Evolutionary conservation across 192 early-diverging fungal species (phyloP), one percentile per base, ranked within the genome.

Genomic region (Coemansia javaensis): DNA sequence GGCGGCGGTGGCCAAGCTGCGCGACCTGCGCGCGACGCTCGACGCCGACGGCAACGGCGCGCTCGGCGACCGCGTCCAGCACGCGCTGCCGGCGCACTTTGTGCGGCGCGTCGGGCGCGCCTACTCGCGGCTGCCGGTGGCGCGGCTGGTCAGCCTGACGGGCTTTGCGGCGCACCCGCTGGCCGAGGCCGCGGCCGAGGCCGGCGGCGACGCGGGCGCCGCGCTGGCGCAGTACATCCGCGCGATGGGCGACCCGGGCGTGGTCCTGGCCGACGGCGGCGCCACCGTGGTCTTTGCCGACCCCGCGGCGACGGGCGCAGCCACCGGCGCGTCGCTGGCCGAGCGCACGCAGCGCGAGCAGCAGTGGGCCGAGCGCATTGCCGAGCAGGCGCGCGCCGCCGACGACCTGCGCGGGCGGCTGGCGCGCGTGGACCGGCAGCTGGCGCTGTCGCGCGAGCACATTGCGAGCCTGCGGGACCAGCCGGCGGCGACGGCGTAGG

Each of bases 361-460:
- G 15, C 53, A 44, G 49, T 64, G 63, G 63, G 27, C 54, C 3
- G 41, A 15, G 21, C 30, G 25, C 13, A 35, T 74, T 5, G 35
- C 44, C 18, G n/a, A 5, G 0, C 52, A 58, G 47, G 59, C 47
- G 9, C 13, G 18, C 0, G 53, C 62, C 34, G 47, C 55, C 15
- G 34, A 53, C 5, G 44, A 13, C 27, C 50, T 74, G 30, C 41
- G 44, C 12, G 11, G 34, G 14, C 41, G 47, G 7, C 41, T 74
- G 25, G 36, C 27, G 32, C 37, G 44, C 12, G 28, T 66, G 25
- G 70, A 74, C 51, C 52, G 48, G 6, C 70, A 66, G 31, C 43
- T 74, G 31, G 70, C 70, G 7, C 47, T 66, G 36, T 55, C 70
- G 13, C 48, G 37, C 31, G 70, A 74, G 32, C 61, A 63, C 33